These are phyloP conservation scores for Colletotrichum sp. DNA, from an alignment of 2,329 filamentous ascomycete genomes.

Conservation along the genomic window DNA sequence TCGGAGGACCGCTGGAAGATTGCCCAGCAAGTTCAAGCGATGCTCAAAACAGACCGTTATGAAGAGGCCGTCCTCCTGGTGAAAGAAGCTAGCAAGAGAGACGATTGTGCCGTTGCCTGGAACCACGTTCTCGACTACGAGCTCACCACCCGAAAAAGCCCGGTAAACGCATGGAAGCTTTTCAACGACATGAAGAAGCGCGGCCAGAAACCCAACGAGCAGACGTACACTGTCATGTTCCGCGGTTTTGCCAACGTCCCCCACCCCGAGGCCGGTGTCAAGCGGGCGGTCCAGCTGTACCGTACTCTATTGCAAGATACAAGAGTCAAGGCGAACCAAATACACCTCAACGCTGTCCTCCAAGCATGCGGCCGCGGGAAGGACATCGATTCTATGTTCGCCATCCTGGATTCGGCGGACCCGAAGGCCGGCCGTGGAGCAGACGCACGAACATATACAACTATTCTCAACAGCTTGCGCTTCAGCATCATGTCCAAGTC, in stretches of 20 bases:
- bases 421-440: constrained; percentile 62
- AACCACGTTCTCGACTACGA: constrained; percentile 81
- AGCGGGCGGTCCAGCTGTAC: constrained; percentile 77
- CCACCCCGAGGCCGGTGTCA: constrained; percentile 63
- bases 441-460: constrained; percentile 76
- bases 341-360: constrained; percentile 89
- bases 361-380: constrained; percentile 76
- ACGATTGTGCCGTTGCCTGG: constrained; percentile 78
- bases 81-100: constrained; percentile 68
- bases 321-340: constrained; percentile 72
- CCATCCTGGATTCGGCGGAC: constrained; percentile 74
- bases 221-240: constrained; percentile 86
- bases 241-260: constrained; percentile 70
- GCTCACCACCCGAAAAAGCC: constrained; percentile 58
- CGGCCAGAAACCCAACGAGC: constrained; percentile 76
- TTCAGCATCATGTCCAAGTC: constrained; percentile 40
- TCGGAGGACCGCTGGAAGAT: constrained; percentile 76
- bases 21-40: constrained; percentile 66
- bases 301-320: constrained; percentile 68
- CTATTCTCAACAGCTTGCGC: constrained; percentile 79
- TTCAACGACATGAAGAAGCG: constrained; percentile 99
- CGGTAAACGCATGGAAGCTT: constrained; percentile 74
- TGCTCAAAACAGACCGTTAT: constrained; percentile 62
- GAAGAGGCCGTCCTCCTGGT: constrained; percentile 73
- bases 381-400: constrained; percentile 83